A percentile compares a stretch with the other conserved stretches of the same genome.
Evolutionary conservation across 2,329 filamentous ascomycete species (phyloP).

Genomic region (Meredithiella fracta): DNA sequence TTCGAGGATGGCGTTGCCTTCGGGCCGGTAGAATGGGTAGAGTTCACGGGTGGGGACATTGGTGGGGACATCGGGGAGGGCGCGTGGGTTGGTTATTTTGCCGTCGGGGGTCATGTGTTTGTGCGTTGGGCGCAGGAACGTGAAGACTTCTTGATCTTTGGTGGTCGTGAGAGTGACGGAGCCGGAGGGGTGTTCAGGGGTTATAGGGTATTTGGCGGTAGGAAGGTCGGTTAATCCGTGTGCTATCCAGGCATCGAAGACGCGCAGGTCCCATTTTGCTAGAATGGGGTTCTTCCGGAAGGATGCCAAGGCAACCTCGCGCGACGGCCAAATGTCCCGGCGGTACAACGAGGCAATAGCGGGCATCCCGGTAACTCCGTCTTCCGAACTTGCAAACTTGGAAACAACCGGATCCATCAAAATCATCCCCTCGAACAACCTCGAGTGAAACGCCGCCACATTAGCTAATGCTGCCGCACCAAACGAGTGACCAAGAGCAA

Average conservation of each 20-base stretch:
- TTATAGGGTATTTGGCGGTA: conserved; percentile 18
- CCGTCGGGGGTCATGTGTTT: conserved; percentile 26
- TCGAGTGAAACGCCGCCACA: conserved; percentile 60
- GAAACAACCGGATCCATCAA: conserved; percentile 75
- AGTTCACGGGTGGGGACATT: conserved; percentile 21
- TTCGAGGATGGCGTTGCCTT: conserved; percentile 38
- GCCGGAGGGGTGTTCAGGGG: neutral
- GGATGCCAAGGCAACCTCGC: conserved; percentile 45
- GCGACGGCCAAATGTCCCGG: conserved; percentile 69
- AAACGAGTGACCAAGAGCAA: conserved; percentile 82
- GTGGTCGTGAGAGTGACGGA: conserved; percentile 62
- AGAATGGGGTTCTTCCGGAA: conserved; percentile 59
- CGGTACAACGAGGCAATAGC: conserved; percentile 51
- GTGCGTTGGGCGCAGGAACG: conserved; percentile 49
- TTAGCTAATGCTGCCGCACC: conserved; percentile 60
- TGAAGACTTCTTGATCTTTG: conserved; percentile 72
- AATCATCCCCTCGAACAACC: conserved; percentile 57
- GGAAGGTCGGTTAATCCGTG: conserved; percentile 55
- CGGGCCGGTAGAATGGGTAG: conserved; percentile 48
- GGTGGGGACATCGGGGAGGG: conserved; percentile 31
- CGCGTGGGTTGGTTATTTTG: conserved; percentile 25
- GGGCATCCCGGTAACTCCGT: conserved; percentile 18
- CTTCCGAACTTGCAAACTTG: conserved; percentile 21
- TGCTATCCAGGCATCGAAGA: conserved; percentile 55
- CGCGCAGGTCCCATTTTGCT: conserved; percentile 58